These are phyloP conservation scores for Ceratocystis harringtonii DNA, from an alignment of 2,329 filamentous ascomycete species.

Conservation along the genomic window DNA sequence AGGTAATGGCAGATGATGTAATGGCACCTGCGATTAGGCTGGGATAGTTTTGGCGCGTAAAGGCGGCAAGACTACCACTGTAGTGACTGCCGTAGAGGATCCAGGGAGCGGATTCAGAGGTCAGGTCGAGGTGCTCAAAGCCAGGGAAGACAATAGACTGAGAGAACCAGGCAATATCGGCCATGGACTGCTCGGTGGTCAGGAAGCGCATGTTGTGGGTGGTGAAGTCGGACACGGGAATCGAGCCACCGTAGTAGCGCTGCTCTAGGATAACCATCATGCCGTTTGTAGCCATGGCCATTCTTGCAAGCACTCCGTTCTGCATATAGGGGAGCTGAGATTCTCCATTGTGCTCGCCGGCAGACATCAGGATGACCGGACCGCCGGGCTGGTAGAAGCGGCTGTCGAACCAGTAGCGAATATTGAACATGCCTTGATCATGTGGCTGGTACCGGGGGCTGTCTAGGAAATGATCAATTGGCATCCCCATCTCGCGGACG, in stretches of 20 bases:
- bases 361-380: slow-evolving; percentile 62
- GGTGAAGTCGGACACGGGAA: slow-evolving; percentile 49
- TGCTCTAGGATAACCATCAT: slow-evolving; percentile 74
- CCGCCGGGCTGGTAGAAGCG: slow-evolving; percentile 61
- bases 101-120: slow-evolving; percentile 49
- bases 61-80: slow-evolving; percentile 63
- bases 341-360: slow-evolving; percentile 53
- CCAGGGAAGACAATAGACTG: slow-evolving; percentile 55
- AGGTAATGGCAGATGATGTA: slow-evolving; percentile 63
- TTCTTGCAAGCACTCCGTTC: slow-evolving; percentile 59
- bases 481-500: slow-evolving; percentile 31
- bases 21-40: slow-evolving; percentile 67
- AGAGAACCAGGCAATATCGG: slow-evolving; percentile 71
- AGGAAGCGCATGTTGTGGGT: slow-evolving; percentile 64
- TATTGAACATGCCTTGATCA: slow-evolving; percentile 47
- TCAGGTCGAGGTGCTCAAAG: slow-evolving; percentile 51
- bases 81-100: slow-evolving; percentile 77
- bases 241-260: slow-evolving; percentile 69
- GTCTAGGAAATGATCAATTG: slow-evolving; percentile 73
- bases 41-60: slow-evolving; percentile 62
- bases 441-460: slow-evolving; percentile 66
- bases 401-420: slow-evolving; percentile 75
- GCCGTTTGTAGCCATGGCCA: slow-evolving; percentile 56
- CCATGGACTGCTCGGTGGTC: slow-evolving; percentile 67
- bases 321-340: slow-evolving; percentile 54